These are phyloP conservation scores for Carex cristatella DNA, from an alignment of 176 grass and related monocot species.

Conservation along the genomic window DNA sequence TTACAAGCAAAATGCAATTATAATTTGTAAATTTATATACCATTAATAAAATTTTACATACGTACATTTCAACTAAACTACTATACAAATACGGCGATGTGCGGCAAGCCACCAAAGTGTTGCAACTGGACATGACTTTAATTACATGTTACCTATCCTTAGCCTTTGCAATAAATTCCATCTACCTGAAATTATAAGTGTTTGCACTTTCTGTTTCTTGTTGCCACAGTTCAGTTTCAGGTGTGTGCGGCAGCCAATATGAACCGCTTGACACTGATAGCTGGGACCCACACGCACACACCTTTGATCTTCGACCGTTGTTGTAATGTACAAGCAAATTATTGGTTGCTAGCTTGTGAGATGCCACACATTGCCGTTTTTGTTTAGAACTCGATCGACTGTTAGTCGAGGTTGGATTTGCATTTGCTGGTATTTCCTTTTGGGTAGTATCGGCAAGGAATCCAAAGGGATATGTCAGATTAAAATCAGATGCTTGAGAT, in stretches of 20 bases:
- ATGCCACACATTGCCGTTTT: not conserved
- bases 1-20: not conserved
- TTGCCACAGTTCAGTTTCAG: not conserved
- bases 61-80: not conserved
- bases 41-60: too few species aligned
- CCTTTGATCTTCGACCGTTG: not conserved
- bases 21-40: not conserved
- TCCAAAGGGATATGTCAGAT: not conserved
- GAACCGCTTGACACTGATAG: not conserved
- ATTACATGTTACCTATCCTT: not conserved
- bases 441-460: not conserved
- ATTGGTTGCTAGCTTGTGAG: not conserved
- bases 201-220: constrained; percentile 5
- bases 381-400: not conserved
- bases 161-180: not conserved
- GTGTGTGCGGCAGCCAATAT: not conserved
- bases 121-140: not conserved
- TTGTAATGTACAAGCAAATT: not conserved
- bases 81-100: not conserved
- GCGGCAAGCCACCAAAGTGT: not conserved
- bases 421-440: constrained; percentile 6
- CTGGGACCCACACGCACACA: not conserved
- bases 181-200: not conserved
- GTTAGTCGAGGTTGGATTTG: not conserved
- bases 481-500: not conserved